Percentiles rank a stretch among this genome's conserved stretches.
phyloP scores from a whole-genome alignment of 768 basidiomycete genomes.

The Lentinula aciculospora region DNA sequence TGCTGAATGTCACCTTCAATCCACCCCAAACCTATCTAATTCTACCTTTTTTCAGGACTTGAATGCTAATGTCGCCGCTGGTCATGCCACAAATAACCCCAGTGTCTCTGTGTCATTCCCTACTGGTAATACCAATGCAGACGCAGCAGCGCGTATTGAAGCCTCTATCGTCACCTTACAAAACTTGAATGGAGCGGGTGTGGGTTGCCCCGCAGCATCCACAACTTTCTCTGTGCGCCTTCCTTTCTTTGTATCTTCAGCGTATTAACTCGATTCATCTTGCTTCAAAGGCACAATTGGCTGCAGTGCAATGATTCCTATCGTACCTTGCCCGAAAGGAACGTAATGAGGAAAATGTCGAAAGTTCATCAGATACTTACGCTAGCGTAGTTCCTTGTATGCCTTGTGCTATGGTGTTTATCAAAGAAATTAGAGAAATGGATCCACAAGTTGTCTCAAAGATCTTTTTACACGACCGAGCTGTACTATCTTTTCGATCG shows the following conservation, averaged over 20 bases:
- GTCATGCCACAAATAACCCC: conserved; percentile 63
- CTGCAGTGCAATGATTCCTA: conserved; percentile 7
- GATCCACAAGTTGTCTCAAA: too few species aligned
- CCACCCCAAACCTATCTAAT: background rate
- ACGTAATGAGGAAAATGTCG: too few species aligned
- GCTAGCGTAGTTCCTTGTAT: background rate
- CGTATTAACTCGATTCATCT: background rate
- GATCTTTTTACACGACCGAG: too few species aligned
- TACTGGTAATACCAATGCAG: conserved; percentile 44
- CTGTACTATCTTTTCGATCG: too few species aligned
- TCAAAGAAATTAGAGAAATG: too few species aligned
- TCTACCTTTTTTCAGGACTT: conserved; percentile 25
- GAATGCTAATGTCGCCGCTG: conserved; percentile 52
- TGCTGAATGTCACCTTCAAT: background rate
- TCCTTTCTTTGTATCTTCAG: background rate
- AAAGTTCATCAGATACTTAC: background rate
- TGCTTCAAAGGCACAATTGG: background rate
- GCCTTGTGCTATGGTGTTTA: too few species aligned
- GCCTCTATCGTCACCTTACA: conserved; percentile 65
- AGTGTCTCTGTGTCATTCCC: conserved; percentile 56
- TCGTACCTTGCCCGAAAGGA: too few species aligned
- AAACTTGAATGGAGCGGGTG: conserved; percentile 62
- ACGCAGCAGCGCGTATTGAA: conserved; percentile 51
- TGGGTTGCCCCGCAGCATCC: conserved; percentile 61
- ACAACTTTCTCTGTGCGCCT: conserved; percentile 45